Conservation (phyloP, 169 alveolate species). For the Perkinsus marinus region DNA sequence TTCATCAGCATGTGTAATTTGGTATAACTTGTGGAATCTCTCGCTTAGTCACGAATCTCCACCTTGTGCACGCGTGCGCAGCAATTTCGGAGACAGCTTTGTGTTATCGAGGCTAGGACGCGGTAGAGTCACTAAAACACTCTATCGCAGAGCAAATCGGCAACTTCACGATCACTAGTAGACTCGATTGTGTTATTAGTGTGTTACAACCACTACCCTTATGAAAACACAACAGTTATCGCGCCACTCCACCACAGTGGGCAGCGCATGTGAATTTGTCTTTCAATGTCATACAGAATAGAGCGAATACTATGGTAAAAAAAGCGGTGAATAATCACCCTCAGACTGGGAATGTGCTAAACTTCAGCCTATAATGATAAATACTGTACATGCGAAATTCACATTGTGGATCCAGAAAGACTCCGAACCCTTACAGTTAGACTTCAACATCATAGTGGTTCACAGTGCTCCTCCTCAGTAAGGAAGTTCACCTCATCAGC, state of each 20-base stretch:
- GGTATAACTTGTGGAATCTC: background rate
- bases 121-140: background rate
- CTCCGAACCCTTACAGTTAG: background rate
- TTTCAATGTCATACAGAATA: background rate
- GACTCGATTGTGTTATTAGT: background rate
- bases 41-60: background rate
- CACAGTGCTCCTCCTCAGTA: background rate
- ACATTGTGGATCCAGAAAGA: background rate
- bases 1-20: background rate
- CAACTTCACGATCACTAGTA: background rate
- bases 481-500: background rate
- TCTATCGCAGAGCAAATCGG: background rate
- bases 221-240: background rate
- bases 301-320: background rate
- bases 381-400: too few relatives aligned
- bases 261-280: background rate
- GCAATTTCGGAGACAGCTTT: background rate
- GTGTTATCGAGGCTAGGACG: background rate
- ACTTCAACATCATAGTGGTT: background rate
- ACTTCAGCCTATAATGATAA: too few relatives aligned
- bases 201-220: background rate
- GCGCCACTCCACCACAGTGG: background rate
- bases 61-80: background rate
- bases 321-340: background rate
- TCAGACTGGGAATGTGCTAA: background rate